Percentiles rank a stretch among this genome's conserved stretches.
phyloP scores from a whole-genome alignment of 148 eudicot species.

The Fagopyrum esculentum region DNA sequence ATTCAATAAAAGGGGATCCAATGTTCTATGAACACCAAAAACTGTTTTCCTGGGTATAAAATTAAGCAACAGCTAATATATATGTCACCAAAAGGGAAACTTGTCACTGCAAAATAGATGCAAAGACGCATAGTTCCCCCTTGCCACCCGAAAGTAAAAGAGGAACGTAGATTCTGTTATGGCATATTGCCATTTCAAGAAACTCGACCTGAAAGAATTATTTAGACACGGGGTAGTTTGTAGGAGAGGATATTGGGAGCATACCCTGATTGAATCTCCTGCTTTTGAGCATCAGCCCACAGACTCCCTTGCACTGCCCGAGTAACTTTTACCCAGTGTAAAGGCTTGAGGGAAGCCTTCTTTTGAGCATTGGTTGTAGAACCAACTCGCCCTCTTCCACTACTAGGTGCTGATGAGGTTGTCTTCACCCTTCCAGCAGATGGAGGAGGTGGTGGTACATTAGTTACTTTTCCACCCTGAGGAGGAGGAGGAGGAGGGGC shows the following conservation, averaged over 20 bases:
- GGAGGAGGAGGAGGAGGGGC: conserved; percentile 86
- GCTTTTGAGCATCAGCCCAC: conserved; percentile 92
- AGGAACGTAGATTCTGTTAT: not conserved
- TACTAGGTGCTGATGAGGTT: conserved; percentile 31
- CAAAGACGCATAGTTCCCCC: too few relatives aligned
- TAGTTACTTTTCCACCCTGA: conserved; percentile 37
- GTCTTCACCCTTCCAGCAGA: conserved; percentile 57
- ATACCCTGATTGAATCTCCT: conserved; percentile 76
- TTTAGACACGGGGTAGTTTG: not conserved
- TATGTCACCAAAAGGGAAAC: too few relatives aligned
- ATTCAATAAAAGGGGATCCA: conserved; percentile 5
- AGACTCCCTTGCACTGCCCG: conserved; percentile 93
- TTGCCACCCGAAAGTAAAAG: too few relatives aligned
- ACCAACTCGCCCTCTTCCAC: conserved; percentile 47
- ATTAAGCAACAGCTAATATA: too few relatives aligned
- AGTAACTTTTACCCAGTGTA: conserved; percentile 96
- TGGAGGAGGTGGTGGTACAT: conserved; percentile 65
- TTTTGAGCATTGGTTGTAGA: conserved; percentile 57
- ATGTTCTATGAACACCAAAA: not conserved
- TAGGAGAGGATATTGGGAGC: conserved; percentile 13
- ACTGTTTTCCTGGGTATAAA: too few relatives aligned
- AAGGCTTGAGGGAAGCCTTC: conserved; percentile 68
- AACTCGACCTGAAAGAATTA: not conserved
- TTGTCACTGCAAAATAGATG: too few relatives aligned
- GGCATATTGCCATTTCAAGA: not conserved